Evolutionary conservation across 768 basidiomycete species (phyloP).

Genomic region (Hysterangium stoloniferum): DNA sequence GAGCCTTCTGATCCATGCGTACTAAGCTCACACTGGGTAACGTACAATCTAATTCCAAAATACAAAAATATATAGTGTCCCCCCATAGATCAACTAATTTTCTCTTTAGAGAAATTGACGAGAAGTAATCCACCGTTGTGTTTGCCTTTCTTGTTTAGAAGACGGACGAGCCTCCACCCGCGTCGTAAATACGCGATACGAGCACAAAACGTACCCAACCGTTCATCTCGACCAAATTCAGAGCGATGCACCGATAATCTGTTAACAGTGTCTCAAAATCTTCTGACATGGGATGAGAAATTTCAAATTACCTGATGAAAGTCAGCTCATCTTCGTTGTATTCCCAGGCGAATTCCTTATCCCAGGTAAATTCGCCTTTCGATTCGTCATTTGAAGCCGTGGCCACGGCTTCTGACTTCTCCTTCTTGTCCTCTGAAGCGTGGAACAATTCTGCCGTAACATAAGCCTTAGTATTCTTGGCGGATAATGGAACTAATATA

Average conservation of each 20-base stretch:
- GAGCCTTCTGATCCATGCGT: no score
- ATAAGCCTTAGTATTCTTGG: conserved; percentile 32
- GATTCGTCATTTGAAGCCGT: conserved; percentile 23
- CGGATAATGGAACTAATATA: conserved; percentile 25
- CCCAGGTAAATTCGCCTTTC: conserved; percentile 33
- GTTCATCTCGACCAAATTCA: conserved; percentile 22
- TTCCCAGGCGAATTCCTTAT: conserved; percentile 39
- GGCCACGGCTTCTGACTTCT: conserved; percentile 32
- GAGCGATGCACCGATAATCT: neutral
- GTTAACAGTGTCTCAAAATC: neutral
- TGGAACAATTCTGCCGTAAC: conserved; percentile 40
- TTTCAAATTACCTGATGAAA: conserved; percentile 36
- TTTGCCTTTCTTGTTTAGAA: conserved; percentile 46
- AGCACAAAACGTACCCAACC: conserved; percentile 48
- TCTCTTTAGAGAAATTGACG: conserved; percentile 18
- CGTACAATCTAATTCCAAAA: no score
- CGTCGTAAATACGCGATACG: conserved; percentile 36
- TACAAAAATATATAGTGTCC: no score
- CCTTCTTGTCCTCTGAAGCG: conserved; percentile 29
- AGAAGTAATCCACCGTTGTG: conserved; percentile 23
- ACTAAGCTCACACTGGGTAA: no score
- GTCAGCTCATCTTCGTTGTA: conserved; percentile 42
- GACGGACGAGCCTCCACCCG: conserved; percentile 41
- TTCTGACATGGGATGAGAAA: neutral
- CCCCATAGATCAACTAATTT: no score